Percentiles rank a stretch among this genome's conserved stretches.
Evolutionary conservation across 2,329 filamentous ascomycete species (phyloP).

Genomic region (Ceratocystis destructans): DNA sequence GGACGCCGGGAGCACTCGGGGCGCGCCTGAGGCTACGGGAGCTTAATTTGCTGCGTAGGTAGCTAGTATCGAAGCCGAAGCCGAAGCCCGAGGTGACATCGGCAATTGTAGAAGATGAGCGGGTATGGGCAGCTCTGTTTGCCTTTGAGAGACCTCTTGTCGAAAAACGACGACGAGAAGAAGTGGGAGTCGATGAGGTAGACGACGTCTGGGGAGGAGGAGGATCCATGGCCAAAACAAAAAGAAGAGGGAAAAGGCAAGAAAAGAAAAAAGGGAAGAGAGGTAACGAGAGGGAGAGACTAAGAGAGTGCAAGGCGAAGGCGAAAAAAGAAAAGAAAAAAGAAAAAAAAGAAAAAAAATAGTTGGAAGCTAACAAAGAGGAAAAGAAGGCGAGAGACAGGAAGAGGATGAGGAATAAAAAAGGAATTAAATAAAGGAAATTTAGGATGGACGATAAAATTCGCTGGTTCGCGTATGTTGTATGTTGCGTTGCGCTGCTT

Average conservation of each 20-base stretch:
- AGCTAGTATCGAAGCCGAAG: conserved; percentile 41
- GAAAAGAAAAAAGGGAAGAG: conserved; percentile 6
- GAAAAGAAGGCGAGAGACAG: conserved; percentile 3
- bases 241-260: background rate
- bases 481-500: background rate
- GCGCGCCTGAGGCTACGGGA: conserved; percentile 47
- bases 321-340: background rate
- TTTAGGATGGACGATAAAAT: conserved; percentile 9
- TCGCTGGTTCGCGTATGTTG: conserved; percentile 6
- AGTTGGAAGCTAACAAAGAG: conserved; percentile 7
- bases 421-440: background rate
- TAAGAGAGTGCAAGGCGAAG: conserved; percentile 1
- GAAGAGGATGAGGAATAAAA: background rate
- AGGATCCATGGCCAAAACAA: conserved; percentile 15
- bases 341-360: background rate
- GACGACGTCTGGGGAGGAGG: conserved; percentile 19
- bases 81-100: conserved; percentile 36
- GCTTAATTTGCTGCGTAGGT: conserved; percentile 49
- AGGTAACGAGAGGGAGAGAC: conserved; percentile 6
- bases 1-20: conserved; percentile 39
- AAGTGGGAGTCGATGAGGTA: conserved; percentile 33
- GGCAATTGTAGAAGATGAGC: conserved; percentile 19
- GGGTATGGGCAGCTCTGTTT: conserved; percentile 18
- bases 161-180: conserved; percentile 45
- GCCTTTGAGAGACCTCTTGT: conserved; percentile 36